Evolutionary conservation across 129 eudicot genomes (phyloP).

Genomic region (Apium graveolens): DNA sequence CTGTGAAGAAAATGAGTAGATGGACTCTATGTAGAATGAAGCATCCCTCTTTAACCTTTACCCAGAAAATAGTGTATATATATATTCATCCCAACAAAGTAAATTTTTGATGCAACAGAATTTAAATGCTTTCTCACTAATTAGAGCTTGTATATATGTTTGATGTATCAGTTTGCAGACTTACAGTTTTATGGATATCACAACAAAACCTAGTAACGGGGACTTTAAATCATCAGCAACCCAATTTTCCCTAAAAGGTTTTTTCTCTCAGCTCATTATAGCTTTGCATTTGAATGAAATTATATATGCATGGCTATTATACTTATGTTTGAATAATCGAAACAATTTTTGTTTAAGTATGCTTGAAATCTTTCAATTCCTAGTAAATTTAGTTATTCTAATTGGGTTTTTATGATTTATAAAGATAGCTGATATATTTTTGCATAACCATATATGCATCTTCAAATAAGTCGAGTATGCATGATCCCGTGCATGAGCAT

Average conservation of each 20-base stretch:
- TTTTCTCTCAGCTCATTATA: too few species aligned
- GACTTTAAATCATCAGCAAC: neutral
- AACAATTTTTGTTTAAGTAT: neutral
- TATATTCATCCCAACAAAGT: too few species aligned
- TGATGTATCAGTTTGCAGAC: constrained; percentile 39
- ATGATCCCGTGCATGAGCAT: too few species aligned
- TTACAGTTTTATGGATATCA: constrained; percentile 17
- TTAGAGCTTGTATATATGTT: constrained; percentile 11
- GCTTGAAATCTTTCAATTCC: neutral
- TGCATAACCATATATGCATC: too few species aligned
- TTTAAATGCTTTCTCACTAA: neutral
- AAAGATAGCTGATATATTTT: neutral
- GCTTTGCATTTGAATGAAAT: too few species aligned
- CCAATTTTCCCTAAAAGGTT: too few species aligned
- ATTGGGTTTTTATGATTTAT: neutral
- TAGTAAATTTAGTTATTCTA: neutral
- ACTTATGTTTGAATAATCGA: neutral
- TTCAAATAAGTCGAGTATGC: too few species aligned
- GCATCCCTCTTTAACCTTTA: neutral
- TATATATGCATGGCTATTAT: too few species aligned
- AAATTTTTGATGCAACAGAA: neutral
- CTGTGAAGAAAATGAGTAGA: too few species aligned
- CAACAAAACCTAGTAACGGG: constrained; percentile 11
- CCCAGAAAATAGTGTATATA: too few species aligned
- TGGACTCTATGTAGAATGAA: too few species aligned